Conservation (phyloP, 2,329 filamentous ascomycete genomes). For the Kalaharituber pfeilii region DNA sequence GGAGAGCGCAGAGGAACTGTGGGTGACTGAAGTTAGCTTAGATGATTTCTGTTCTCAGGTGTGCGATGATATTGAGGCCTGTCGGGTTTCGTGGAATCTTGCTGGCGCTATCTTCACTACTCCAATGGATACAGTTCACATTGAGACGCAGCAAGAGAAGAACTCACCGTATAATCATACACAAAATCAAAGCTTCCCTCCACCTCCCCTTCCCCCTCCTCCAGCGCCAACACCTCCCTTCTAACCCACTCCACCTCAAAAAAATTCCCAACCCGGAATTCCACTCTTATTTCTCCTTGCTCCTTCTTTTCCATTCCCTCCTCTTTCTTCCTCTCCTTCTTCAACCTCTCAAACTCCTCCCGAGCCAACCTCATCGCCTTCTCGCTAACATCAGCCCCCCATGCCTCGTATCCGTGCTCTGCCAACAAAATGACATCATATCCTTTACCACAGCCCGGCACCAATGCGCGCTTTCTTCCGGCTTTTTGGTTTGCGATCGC, state of each 20-base stretch:
- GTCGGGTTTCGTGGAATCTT: too few relatives aligned
- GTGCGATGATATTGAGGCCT: not conserved
- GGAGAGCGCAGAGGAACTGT: conserved; percentile 43
- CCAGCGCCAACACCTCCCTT: not conserved
- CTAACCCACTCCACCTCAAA: conserved; percentile 33
- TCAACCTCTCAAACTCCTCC: conserved; percentile 17
- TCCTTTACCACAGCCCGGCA: conserved; percentile 54
- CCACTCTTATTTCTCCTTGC: conserved; percentile 26
- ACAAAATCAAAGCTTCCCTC: conserved; percentile 32
- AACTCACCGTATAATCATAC: conserved; percentile 29
- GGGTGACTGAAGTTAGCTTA: not conserved
- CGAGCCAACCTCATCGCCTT: conserved; percentile 28
- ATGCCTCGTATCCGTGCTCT: conserved; percentile 58
- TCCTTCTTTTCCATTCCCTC: conserved; percentile 5
- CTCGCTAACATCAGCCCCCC: conserved; percentile 51
- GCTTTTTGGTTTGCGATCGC: not conserved
- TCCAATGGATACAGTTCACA: too few relatives aligned
- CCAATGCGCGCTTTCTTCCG: not conserved
- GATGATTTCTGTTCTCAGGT: not conserved
- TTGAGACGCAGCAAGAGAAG: too few relatives aligned
- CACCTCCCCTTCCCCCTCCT: conserved; percentile 15
- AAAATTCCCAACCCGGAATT: conserved; percentile 35
- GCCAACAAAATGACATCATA: conserved; percentile 64
- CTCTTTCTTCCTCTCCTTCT: conserved; percentile 5
- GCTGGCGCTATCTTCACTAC: too few relatives aligned